These are phyloP conservation scores for Ambispora gerdemannii DNA, from an alignment of 192 early-diverging fungal species.

Conservation along the genomic window DNA sequence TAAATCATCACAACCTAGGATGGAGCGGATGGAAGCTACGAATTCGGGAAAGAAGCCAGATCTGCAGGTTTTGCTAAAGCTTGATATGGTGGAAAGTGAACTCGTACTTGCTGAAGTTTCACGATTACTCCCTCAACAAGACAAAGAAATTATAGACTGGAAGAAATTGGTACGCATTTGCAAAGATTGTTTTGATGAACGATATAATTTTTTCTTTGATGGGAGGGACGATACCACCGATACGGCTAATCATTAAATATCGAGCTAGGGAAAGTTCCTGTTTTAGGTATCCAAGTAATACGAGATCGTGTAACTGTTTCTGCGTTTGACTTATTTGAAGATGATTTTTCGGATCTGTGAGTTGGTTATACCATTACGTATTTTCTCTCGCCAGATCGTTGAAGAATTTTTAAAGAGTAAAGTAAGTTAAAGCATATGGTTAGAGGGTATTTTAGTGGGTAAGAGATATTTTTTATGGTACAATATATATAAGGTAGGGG, in stretches of 20 bases:
- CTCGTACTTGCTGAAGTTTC: neutral
- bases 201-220: neutral
- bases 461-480: too few species aligned
- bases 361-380: too few species aligned
- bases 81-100: neutral
- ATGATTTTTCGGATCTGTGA: too few species aligned
- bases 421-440: too few species aligned
- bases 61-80: neutral
- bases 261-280: too few species aligned
- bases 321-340: too few species aligned
- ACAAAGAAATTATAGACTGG: neutral
- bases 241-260: neutral
- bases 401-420: too few species aligned
- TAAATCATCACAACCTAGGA: neutral
- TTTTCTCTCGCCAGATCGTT: too few species aligned
- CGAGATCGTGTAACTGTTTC: too few species aligned
- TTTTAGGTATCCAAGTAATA: too few species aligned
- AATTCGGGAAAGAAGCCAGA: slow-evolving; percentile 10
- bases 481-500: too few species aligned
- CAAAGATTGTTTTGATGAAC: neutral
- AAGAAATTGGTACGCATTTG: neutral
- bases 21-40: neutral
- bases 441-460: too few species aligned
- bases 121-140: neutral
- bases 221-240: neutral